phyloP scores from a whole-genome alignment of 2,329 filamentous ascomycete species.

The Botryosphaeria dothidea region DNA sequence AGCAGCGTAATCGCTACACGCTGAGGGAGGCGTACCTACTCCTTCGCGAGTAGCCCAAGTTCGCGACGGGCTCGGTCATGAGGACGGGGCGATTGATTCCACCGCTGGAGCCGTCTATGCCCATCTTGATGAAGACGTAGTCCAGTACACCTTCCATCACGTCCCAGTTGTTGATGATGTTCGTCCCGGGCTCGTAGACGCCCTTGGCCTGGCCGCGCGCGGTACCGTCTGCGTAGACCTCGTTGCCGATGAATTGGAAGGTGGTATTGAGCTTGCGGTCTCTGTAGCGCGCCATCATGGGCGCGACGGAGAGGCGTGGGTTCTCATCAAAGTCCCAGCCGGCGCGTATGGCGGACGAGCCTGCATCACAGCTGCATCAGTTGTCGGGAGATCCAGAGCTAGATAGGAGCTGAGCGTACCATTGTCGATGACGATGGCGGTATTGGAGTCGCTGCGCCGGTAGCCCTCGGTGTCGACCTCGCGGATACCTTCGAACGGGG shows the following conservation, averaged over 20 bases:
- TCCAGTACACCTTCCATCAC: conserved; percentile 93
- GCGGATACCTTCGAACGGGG: conserved; percentile 62
- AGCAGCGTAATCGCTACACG: conserved; percentile 20
- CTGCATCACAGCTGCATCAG: conserved; percentile 48
- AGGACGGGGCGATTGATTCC: conserved; percentile 83
- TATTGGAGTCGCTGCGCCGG: conserved; percentile 60
- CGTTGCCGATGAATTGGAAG: conserved; percentile 87
- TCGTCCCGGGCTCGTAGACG: conserved; percentile 86
- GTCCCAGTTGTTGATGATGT: conserved; percentile 96
- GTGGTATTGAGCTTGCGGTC: conserved; percentile 92
- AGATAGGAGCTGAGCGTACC: conserved; percentile 54
- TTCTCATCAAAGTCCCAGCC: conserved; percentile 91
- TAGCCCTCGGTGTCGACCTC: conserved; percentile 68
- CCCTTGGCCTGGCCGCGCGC: conserved; percentile 87
- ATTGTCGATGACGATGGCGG: conserved; percentile 97
- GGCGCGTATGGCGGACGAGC: conserved; percentile 84
- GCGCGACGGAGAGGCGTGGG: conserved; percentile 79
- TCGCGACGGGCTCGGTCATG: conserved; percentile 94
- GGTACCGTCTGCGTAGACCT: conserved; percentile 93
- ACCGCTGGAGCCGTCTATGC: conserved; percentile 74
- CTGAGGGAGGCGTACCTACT: conserved; percentile 57
- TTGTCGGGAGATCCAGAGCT: not conserved
- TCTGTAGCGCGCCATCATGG: conserved; percentile 91
- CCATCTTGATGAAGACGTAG: conserved; percentile 92
- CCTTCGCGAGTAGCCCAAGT: conserved; percentile 83